Conservation (phyloP, 225 moss, liverwort and hornwort species). For the Sphagnum contortum region DNA sequence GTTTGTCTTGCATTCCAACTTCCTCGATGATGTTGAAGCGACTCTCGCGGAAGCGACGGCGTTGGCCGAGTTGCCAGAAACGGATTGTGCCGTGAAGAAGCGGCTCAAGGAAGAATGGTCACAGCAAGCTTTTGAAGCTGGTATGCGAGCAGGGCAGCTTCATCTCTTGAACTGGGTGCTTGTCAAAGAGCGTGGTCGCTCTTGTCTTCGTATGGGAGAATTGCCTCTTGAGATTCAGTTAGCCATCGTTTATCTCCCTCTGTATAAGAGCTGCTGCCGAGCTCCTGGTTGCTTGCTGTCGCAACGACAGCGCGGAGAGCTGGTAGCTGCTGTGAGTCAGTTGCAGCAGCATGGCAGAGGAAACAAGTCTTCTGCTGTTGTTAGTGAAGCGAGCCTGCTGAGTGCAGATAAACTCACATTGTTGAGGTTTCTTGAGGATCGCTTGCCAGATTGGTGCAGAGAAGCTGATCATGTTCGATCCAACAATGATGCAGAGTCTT, state of each 20-base stretch:
- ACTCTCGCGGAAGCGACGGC: slow-evolving; percentile 29
- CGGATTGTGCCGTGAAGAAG: slow-evolving; percentile 28
- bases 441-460: slow-evolving; percentile 38
- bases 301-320: slow-evolving; percentile 39
- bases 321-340: slow-evolving; percentile 29
- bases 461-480: background rate
- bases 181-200: slow-evolving; percentile 23
- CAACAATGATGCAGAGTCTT: no score
- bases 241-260: slow-evolving; percentile 36
- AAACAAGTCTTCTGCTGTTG: background rate
- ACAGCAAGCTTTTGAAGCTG: slow-evolving; percentile 40
- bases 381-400: slow-evolving; percentile 9
- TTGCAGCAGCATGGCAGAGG: slow-evolving; percentile 19
- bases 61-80: slow-evolving; percentile 37
- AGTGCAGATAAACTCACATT: slow-evolving; percentile 22
- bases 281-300: slow-evolving; percentile 35
- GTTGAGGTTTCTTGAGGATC: slow-evolving; percentile 20
- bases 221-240: slow-evolving; percentile 44
- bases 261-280: slow-evolving; percentile 31
- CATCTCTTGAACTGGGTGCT: slow-evolving; percentile 45
- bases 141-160: slow-evolving; percentile 27
- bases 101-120: slow-evolving; percentile 33
- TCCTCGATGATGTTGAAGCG: slow-evolving; percentile 26
- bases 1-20: slow-evolving; percentile 45
- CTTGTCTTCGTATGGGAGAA: slow-evolving; percentile 28